Evolutionary conservation across 225 moss, liverwort and hornwort genomes (phyloP), one percentile per base, ranked within the genome.

Genomic region (Marchantia polymorpha): DNA sequence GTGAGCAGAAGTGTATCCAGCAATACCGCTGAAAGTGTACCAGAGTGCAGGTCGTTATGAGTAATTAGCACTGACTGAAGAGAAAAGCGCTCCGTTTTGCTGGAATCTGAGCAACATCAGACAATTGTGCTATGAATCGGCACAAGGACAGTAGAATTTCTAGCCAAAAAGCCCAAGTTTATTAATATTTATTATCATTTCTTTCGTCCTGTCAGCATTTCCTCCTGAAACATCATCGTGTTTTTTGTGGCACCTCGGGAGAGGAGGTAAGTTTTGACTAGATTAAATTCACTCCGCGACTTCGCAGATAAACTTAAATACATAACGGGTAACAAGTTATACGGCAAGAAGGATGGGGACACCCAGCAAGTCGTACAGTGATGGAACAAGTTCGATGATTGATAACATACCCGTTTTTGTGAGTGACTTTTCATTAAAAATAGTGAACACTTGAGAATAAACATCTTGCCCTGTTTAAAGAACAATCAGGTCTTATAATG

Each of bases 61-160:
- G 0, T 66, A 39, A 69, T 31, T 19, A 69, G 48, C 22, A 70
- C 49, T 48, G 31, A 49, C 14, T 47, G 47, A 47, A 70, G 69
- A 48, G 69, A 70, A 47, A 10, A 70, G 69, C 69, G 69, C 14
- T 70, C 49, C 0, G 2, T 70, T 70, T 16, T 19, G 69, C 48
- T 48, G 47, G 69, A 72, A 26, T 53, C 73, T 73, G 53, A 73
- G 48, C 7, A 73, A 51, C 13, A 73, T 73, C 52, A 73, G 52
- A 12, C 12, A 13, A 7, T 25, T 10, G 10, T 27, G 0, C 0
- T 52, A 56, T 56, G 56, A 39, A 39, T 39, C 39, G 5, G 39
- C 39, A 39, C 5, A 5, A 39, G 3, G 48, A 20, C 69, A 70
- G 48, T 20, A 7, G 0, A 2, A 70, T 14, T 11, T 39, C 39